Base-by-base conservation (phyloP, 2,329 filamentous ascomycete species). In the Hirsutella minnesotensis region DNA sequence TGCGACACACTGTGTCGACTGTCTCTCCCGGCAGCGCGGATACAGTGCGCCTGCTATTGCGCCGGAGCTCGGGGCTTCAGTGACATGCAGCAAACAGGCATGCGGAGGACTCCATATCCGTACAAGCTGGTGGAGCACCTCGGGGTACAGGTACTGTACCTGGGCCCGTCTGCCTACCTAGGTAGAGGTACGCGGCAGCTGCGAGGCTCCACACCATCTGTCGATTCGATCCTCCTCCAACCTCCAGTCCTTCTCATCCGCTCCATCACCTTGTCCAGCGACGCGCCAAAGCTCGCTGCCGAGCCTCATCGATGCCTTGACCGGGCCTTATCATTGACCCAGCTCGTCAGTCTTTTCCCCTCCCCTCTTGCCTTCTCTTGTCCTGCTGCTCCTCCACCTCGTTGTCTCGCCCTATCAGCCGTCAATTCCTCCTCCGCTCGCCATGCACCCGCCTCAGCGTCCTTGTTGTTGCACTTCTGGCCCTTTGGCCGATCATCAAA, bases 341-440 rank as follows among this genome's bases (percentile, higher is more conserved):
- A 61, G 60, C 63, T 62, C 56, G 60, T 63, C 45, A 21, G 43
- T 42, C 49, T 39, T 42, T 49, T 48, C 45, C 44, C 43, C 44
- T 29, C 24, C 24, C 43, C 44, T 40, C 46, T 49, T 43, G 44
- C 39, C 38, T 41, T 44, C 40, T 44, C 21, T 18, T 42, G 36
- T 38, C 21, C 27, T 39, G 38, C 33, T 40, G 47, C 43, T 38
- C 40, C 46, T 37, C 31, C 36, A 46, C 42, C 40, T 41, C 45
- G 33, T 46, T 39, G 20, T 24, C 41, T 40, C 34, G 24, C 40
- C 38, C 38, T 37, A 24, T 44, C 45, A 44, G 44, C 43, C 40
- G 41, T 43, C 45, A n/a, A 35, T 44, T 45, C 37, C 34, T 44
- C 21, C 35, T 30, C 44, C 39, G 24, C 27, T 39, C 46, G 38